Conservation (phyloP, 257 asterid species). For the Nicotiana attenuata region DNA sequence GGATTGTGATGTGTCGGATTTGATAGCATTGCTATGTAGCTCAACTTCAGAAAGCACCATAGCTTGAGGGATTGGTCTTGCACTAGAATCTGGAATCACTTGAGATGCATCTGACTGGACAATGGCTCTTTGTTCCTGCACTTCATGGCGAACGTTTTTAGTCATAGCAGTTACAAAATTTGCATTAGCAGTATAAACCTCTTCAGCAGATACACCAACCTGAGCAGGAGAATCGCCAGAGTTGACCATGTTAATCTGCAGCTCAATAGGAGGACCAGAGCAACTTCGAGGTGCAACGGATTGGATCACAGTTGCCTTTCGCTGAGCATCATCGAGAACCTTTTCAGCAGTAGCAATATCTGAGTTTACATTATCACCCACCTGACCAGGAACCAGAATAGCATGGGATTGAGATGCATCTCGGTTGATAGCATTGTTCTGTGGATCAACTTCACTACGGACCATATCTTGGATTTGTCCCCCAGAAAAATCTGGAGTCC, state of each 20-base stretch:
- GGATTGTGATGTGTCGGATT: no score
- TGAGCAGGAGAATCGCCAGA: constrained; percentile 7
- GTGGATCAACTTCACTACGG: constrained; percentile 11
- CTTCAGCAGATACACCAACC: constrained; percentile 4
- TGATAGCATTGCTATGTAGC: no score
- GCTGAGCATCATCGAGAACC: not conserved
- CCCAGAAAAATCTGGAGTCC: constrained; percentile 18
- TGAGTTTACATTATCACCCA: not conserved
- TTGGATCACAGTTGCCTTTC: not conserved
- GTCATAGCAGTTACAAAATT: no score
- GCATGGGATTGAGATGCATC: constrained; percentile 10
- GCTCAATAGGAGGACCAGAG: constrained; percentile 4
- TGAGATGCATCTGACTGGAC: no score
- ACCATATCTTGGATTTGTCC: constrained; percentile 4
- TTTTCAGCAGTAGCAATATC: constrained; percentile 1
- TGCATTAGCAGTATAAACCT: not conserved
- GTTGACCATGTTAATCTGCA: not conserved
- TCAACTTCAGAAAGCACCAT: no score
- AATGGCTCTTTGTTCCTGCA: no score
- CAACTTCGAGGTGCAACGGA: constrained; percentile 15
- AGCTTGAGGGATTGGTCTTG: no score
- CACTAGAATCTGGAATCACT: no score
- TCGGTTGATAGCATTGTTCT: not conserved
- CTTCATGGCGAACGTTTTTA: no score
- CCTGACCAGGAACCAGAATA: not conserved